Evolutionary conservation across 208 protist species (phyloP).

Genomic region (Trypanosoma cruzi): DNA sequence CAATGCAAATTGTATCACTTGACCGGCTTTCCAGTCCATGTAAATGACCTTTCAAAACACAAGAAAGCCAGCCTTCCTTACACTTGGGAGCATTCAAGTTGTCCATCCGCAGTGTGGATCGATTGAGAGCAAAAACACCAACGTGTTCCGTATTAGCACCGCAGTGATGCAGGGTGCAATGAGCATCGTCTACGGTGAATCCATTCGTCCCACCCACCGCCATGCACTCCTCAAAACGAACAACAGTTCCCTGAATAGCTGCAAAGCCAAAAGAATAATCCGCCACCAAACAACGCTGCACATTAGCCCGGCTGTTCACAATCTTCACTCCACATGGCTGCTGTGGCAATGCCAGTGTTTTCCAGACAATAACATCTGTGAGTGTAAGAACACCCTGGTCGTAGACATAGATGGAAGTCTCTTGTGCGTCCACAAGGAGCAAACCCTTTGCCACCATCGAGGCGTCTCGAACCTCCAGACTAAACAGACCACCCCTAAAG

Average conservation of each 20-base stretch:
- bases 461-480: constrained; percentile 60
- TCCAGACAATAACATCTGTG: constrained; percentile 53
- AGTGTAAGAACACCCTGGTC: constrained; percentile 50
- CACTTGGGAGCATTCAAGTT: constrained; percentile 33
- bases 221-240: constrained; percentile 47
- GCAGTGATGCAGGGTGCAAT: constrained; percentile 43
- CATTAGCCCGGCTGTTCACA: constrained; percentile 36
- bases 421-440: constrained; percentile 43
- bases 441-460: constrained; percentile 46
- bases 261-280: constrained; percentile 70
- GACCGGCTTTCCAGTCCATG: constrained; percentile 64
- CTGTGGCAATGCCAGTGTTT: constrained; percentile 18
- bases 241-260: constrained; percentile 41
- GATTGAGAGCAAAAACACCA: constrained; percentile 60
- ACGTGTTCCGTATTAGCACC: constrained; percentile 65
- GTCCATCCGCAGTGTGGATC: constrained; percentile 47
- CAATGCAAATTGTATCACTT: constrained; percentile 44
- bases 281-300: constrained; percentile 42
- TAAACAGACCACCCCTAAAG: constrained; percentile 66
- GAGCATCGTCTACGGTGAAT: constrained; percentile 63
- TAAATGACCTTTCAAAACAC: constrained; percentile 44
- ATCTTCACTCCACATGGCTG: constrained; percentile 60
- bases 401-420: constrained; percentile 70
- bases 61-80: constrained; percentile 47
- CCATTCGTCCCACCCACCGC: constrained; percentile 63